Evolutionary conservation across 1,139 yeast species (phyloP), one percentile per base, ranked within the genome.

Genomic region (Yamadazyma diospyri): DNA sequence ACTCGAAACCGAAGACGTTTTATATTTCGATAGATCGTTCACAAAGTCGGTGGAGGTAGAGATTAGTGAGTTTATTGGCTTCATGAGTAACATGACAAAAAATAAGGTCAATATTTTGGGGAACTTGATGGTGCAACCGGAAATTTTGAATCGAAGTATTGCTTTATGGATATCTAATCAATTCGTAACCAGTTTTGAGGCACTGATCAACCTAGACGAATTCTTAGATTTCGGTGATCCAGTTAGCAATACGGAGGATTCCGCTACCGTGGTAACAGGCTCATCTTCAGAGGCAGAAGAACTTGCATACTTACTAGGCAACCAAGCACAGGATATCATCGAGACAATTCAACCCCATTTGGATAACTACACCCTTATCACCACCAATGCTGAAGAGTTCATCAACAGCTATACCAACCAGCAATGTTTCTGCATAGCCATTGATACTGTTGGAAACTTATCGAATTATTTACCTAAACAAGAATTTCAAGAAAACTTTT

Each of bases 401-500:
- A 52, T 53, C 11, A 23, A 32, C 9, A 33, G 40, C 23, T 41
- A 42, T 13, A 28, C 44, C 1, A 37, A 44, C 16, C 59, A 57
- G 26, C 38, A 50, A 28, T 40, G 69, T 0, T 57, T 54, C 32
- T 40, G 59, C 1, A 50, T 57, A 1, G 64, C 70, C 3, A 38
- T 65, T 8, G 60, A 57, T 30, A 45, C 68, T 2, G 45, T 65
- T 21, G 61, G 63, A 2, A 34, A 41, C 2, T 41, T 63, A 2
- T 49, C 66, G 1, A 43, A 45, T 2, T 32, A 41, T 4, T 30
- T 64, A 4, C 33, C 55, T 4, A 41, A 52, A 21, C 47, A 47
- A 3, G 65, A 60, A 17, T 64, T 61, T 33, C 57, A 57, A 41
- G 37, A 58, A 2, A 59, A 57, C 32, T 50, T 59, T 23, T 43